Evolutionary conservation across 352 stramenopile genomes (phyloP).

Genomic region (Phytopythium montanum): DNA sequence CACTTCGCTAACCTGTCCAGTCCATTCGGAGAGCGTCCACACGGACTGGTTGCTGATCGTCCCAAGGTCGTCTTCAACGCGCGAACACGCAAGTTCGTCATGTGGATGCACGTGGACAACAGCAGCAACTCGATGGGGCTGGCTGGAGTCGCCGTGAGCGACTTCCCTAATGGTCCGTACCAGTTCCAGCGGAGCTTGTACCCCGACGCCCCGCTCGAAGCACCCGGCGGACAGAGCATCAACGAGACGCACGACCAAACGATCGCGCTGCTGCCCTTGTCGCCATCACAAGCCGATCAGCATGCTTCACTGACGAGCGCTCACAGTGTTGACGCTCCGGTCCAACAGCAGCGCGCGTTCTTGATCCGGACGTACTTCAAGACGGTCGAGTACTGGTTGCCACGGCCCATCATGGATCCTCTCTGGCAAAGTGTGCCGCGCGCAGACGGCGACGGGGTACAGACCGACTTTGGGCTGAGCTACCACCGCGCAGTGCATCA

Average conservation of each 20-base stretch:
- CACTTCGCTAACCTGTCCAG: constrained; percentile 94
- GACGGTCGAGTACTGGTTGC: constrained; percentile 94
- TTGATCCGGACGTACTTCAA: constrained; percentile 95
- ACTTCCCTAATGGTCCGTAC: constrained; percentile 92
- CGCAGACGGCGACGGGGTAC: constrained; percentile 19
- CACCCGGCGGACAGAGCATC: constrained; percentile 64
- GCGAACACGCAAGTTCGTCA: constrained; percentile 87
- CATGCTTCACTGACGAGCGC: constrained; percentile 4
- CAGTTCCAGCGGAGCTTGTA: constrained; percentile 90
- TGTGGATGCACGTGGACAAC: constrained; percentile 97
- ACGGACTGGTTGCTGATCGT: constrained; percentile 62
- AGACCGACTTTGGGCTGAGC: constrained; percentile 91
- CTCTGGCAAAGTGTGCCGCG: constrained; percentile 93
- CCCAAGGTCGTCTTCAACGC: constrained; percentile 93
- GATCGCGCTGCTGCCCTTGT: constrained; percentile 39
- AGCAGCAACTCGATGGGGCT: constrained; percentile 82
- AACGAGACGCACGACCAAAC: constrained; percentile 96
- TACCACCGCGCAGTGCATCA: constrained; percentile 96
- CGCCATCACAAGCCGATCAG: constrained; percentile 1
- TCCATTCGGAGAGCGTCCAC: constrained; percentile 48
- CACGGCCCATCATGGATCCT: constrained; percentile 94
- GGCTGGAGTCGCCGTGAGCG: constrained; percentile 84
- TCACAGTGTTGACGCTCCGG: constrained; percentile 12
- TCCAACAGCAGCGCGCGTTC: constrained; percentile 39
- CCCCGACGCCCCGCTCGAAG: constrained; percentile 83